These are phyloP conservation scores for Tetrapisispora pingtungensis DNA, from an alignment of 805 yeast species.

Conservation along the genomic window DNA sequence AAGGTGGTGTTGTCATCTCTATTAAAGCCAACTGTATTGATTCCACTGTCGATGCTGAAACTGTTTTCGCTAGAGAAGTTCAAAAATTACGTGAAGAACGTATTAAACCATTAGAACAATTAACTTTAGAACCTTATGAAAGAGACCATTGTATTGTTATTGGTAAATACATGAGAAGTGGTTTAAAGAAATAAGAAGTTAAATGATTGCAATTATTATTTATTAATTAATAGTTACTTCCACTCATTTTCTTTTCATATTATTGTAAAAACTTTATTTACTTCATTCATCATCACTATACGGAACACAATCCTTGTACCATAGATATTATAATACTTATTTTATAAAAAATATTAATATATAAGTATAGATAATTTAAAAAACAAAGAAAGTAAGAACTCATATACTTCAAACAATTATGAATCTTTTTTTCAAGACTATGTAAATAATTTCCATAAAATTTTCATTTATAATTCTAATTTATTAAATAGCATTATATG, in stretches of 20 bases:
- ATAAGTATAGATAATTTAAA: conserved; percentile 1
- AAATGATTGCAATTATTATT: background rate
- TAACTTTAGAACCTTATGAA: conserved; percentile 98
- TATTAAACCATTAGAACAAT: conserved; percentile 96
- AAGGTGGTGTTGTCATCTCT: conserved; percentile 97
- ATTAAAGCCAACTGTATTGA: conserved; percentile 99
- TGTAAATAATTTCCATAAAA: no score
- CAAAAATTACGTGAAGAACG: conserved; percentile 98
- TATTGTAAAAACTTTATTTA: background rate
- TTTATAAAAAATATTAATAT: background rate
- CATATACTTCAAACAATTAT: background rate
- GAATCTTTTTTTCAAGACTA: no score
- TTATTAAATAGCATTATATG: no score
- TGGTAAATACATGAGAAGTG: conserved; percentile 93
- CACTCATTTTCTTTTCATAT: background rate
- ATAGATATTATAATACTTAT: conserved; percentile 1
- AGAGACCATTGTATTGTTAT: conserved; percentile 99
- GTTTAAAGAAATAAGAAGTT: conserved; percentile 33
- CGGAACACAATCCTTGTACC: conserved; percentile 3
- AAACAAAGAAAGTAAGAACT: conserved; percentile 2
- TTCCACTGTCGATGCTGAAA: conserved; percentile 98
- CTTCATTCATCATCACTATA: conserved; percentile 3
- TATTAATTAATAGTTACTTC: background rate
- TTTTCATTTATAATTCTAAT: no score
- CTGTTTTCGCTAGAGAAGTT: conserved; percentile 98